Conservation (phyloP, 2,329 filamentous ascomycete genomes). For the Monilinia fructigena region DNA sequence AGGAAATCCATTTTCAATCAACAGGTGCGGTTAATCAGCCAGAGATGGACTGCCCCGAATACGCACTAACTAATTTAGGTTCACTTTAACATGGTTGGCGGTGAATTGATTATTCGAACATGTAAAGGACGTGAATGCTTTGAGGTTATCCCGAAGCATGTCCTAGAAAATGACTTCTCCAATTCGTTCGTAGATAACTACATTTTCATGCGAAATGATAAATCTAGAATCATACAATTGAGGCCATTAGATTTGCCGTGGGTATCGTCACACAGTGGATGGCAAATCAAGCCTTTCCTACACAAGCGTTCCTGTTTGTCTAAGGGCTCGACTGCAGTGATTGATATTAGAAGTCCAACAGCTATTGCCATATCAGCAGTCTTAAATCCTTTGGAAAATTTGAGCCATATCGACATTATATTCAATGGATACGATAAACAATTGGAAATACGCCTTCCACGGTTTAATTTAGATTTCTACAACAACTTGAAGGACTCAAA, state of each 20-base stretch:
- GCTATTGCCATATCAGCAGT: slow-evolving; percentile 39
- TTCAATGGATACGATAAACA: slow-evolving; percentile 24
- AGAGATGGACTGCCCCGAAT: neutral
- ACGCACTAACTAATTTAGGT: slow-evolving; percentile 36
- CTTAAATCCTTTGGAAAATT: slow-evolving; percentile 43
- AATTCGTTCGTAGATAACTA: slow-evolving; percentile 24
- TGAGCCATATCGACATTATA: slow-evolving; percentile 41
- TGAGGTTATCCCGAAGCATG: slow-evolving; percentile 26
- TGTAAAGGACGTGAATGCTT: slow-evolving; percentile 13
- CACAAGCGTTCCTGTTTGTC: slow-evolving; percentile 26
- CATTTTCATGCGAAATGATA: slow-evolving; percentile 26
- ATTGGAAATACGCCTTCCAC: slow-evolving; percentile 48
- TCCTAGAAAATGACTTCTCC: slow-evolving; percentile 26
- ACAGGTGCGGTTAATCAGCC: slow-evolving; percentile 29
- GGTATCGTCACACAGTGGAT: slow-evolving; percentile 34
- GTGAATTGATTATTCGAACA: slow-evolving; percentile 39
- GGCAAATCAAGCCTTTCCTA: slow-evolving; percentile 29
- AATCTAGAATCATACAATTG: slow-evolving; percentile 27
- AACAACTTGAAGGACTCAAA: slow-evolving; percentile 34
- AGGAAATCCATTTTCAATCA: slow-evolving; percentile 34
- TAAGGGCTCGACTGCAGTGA: slow-evolving; percentile 31
- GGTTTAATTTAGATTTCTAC: slow-evolving; percentile 50
- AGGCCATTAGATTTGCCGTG: slow-evolving; percentile 36
- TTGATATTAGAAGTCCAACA: slow-evolving; percentile 43
- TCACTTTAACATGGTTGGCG: slow-evolving; percentile 34